phyloP scores from a whole-genome alignment of 768 basidiomycete species.

The Sporobolomyces phaffii region DNA sequence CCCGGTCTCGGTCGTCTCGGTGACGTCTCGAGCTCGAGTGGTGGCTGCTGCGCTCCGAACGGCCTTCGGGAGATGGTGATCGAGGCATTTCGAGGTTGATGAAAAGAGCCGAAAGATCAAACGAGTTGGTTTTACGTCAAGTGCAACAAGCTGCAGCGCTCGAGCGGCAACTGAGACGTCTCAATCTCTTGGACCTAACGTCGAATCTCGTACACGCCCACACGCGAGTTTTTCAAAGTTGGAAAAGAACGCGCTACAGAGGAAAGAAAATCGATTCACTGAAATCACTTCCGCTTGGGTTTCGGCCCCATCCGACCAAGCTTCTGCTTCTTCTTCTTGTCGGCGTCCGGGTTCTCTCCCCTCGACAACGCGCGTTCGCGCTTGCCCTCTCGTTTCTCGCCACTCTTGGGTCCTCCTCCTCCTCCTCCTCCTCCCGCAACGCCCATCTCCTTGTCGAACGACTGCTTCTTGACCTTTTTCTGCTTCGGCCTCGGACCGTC shows the following conservation, averaged over 20 bases:
- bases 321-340: conserved; percentile 29
- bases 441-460: conserved; percentile 26
- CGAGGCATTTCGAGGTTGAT: conserved; percentile 24
- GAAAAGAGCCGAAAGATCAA: too few relatives aligned
- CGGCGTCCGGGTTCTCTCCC: conserved; percentile 12
- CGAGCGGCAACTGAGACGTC: too few relatives aligned
- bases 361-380: conserved; percentile 23
- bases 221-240: too few relatives aligned
- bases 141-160: too few relatives aligned
- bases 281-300: neutral
- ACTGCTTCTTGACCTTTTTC: conserved; percentile 17
- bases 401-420: conserved; percentile 1
- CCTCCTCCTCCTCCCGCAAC: conserved; percentile 2
- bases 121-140: too few relatives aligned
- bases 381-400: conserved; percentile 23
- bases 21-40: conserved; percentile 3
- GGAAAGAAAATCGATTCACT: too few relatives aligned
- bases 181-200: too few relatives aligned
- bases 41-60: conserved; percentile 5
- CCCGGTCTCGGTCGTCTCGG: conserved; percentile 2
- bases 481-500: neutral
- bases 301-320: conserved; percentile 26
- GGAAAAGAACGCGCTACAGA: too few relatives aligned
- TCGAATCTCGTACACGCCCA: too few relatives aligned
- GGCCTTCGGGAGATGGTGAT: conserved; percentile 14